These are phyloP conservation scores for Dioscorea cayenensis DNA, from an alignment of 116 monocot species.

Conservation along the genomic window DNA sequence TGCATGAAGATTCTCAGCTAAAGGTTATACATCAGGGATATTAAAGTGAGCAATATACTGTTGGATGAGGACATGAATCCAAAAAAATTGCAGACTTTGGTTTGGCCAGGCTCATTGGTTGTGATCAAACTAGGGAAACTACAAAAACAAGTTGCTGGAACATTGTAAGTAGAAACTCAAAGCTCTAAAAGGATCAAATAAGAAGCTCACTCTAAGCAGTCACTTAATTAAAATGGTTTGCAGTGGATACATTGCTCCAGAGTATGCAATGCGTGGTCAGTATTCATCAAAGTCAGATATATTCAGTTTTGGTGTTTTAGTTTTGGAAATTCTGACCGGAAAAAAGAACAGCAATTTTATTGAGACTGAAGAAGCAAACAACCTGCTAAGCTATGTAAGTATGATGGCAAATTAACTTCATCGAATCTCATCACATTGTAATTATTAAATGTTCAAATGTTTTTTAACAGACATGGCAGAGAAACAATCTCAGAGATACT, in stretches of 20 bases:
- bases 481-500: no score
- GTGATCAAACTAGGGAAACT: background rate
- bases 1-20: constrained; percentile 2
- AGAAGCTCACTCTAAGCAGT: background rate
- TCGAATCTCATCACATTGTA: background rate
- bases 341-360: background rate
- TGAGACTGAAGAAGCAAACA: background rate
- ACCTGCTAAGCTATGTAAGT: constrained; percentile 1
- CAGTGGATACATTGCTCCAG: no score
- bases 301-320: constrained; percentile 20
- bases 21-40: background rate
- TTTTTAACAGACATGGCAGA: background rate
- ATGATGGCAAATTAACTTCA: background rate
- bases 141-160: background rate
- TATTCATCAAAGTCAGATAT: constrained; percentile 26
- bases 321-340: constrained; percentile 1
- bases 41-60: background rate
- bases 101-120: background rate
- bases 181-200: no score
- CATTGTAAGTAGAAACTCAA: constrained; percentile 1
- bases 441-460: background rate
- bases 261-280: background rate
- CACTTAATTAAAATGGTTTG: background rate
- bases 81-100: constrained; percentile 3
- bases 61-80: constrained; percentile 1